Percentiles rank a stretch among this genome's conserved stretches.
phyloP scores from a whole-genome alignment of 2,329 filamentous ascomycete species.

The Aspergillus fumigatiaffinis region DNA sequence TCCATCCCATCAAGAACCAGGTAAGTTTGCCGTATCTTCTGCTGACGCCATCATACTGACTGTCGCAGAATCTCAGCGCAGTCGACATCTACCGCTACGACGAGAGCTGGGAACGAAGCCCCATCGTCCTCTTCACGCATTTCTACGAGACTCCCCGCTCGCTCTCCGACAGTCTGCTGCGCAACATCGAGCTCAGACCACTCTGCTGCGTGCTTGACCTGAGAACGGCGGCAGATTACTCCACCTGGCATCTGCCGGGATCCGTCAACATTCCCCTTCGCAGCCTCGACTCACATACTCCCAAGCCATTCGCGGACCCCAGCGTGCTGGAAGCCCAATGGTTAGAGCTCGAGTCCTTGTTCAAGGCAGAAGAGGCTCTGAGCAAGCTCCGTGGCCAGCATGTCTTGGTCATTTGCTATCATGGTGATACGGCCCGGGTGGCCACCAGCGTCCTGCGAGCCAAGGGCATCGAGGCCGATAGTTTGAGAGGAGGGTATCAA shows the following conservation, averaged over 20 bases:
- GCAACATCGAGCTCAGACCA: slow-evolving; percentile 21
- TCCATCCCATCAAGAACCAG: slow-evolving; percentile 48
- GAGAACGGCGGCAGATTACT: slow-evolving; percentile 42
- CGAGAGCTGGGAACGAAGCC: slow-evolving; percentile 51
- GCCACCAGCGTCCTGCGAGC: slow-evolving; percentile 53
- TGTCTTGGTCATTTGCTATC: slow-evolving; percentile 50
- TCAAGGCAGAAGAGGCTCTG: slow-evolving; percentile 26
- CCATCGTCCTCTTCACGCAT: slow-evolving; percentile 36
- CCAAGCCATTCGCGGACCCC: slow-evolving; percentile 48
- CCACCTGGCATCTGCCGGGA: slow-evolving; percentile 41
- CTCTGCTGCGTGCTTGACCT: slow-evolving; percentile 44
- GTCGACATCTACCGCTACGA: slow-evolving; percentile 55
- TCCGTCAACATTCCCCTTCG: slow-evolving; percentile 45
- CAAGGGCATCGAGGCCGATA: slow-evolving; percentile 47
- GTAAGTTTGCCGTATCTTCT: slow-evolving; percentile 22
- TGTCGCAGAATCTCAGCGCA: slow-evolving; percentile 40
- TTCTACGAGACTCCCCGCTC: slow-evolving; percentile 31
- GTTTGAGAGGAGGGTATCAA: slow-evolving; percentile 42
- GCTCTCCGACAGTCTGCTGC: slow-evolving; percentile 17
- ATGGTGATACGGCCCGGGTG: slow-evolving; percentile 53
- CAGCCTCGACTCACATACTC: slow-evolving; percentile 27
- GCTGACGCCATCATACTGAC: not conserved
- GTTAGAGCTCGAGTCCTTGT: slow-evolving; percentile 45
- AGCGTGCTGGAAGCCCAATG: slow-evolving; percentile 45
- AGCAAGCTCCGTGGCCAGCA: slow-evolving; percentile 27